Evolutionary conservation across 2,329 filamentous ascomycete genomes (phyloP), one percentile per base, ranked within the genome.

Genomic region (Metarhizium robertsii): DNA sequence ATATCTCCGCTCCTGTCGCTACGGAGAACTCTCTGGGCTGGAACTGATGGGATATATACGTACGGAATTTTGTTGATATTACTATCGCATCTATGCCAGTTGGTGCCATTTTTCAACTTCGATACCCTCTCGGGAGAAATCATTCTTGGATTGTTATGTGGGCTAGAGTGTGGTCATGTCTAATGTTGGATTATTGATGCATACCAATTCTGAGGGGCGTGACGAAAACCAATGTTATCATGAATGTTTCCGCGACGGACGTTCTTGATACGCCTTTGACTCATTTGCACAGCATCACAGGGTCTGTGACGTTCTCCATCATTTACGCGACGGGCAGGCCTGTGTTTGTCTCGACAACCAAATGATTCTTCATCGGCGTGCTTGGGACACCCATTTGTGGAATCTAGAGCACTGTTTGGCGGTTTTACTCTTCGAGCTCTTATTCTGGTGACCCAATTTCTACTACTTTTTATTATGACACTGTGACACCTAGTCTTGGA

Each of bases 11-110:
- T 38, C 92, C 92, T 3, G 88, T 96, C 60, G 92, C 92, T 71
- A 87, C 91, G 3, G 91, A 95, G 76, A 96, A 96, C 79, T 95
- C 90, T 53, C 81, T 96, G 61, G 92, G 92, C 65, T 96, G 92
- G 92, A 95, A 95, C 77, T 96, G 61, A 70, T 60, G 38, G 53
- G 34, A 58, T 42, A 50, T 43, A 53, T 45, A 30, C 30, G 29
- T 10, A 18, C 18, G 40, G 18, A n/a, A 18, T 40, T 6, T 38
- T 30, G 30, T 52, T 56, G 38, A 50, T 16, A 49, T 29, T 7
- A 38, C 42, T 49, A 46, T 34, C 43, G 36, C 49, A 18, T 57
- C 47, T 53, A 58, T 54, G 49, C 53, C 57, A 54, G 53, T 59
- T 57, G 56, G 57, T 62, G 53, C 38, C 50, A 48, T 58, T 59